Evolutionary conservation across 2,329 filamentous ascomycete species (phyloP), one percentile per base, ranked within the genome.

Genomic region (Myriosclerotinia duriaeana): DNA sequence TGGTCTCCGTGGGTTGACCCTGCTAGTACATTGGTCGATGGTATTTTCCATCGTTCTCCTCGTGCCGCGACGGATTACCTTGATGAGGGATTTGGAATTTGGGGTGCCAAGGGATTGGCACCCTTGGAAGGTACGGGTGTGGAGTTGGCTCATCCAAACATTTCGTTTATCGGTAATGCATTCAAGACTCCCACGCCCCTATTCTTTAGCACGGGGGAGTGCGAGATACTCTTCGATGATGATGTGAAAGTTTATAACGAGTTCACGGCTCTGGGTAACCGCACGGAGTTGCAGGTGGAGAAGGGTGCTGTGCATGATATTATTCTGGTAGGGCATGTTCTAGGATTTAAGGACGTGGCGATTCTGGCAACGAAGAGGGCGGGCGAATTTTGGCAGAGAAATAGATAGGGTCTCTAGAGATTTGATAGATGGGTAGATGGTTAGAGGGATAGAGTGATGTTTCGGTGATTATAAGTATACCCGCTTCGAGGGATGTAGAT

Each of bases 251-350:
- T 78, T 71, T 76, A 73, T 34, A 73, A 77, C 64, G 72, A 75
- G 60, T 78, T 82, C 76, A 72, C 71, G 65, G 70, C 71, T 8
- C 64, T 76, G 53, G 80, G 80, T 0, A 82, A 81, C 66, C 70
- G 75, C 52, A 75, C 83, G 1, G 76, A 76, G 62, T 67, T 81
- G 15, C 76, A 80, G 69, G 73, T 80, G 3, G 79, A 80, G 70
- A 69, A 77, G 58, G 68, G 73, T 12, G 79, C 77, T 5, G 78
- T 78, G 26, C 82, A 85, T 71, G 83, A 84, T 72, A 79, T 83
- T 8, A 67, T 82, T 22, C 60, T 80, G 1, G 3, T 80, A 1
- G 81, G 79, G 0, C 67, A 75, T 22, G 20, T 77, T 1, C 30
- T 81, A 3, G 82, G 81, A 0, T 84, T 82, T 67, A 71, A 78